Base-by-base conservation (phyloP, 352 stramenopile genomes). In the Phytophthora hybrid region DNA sequence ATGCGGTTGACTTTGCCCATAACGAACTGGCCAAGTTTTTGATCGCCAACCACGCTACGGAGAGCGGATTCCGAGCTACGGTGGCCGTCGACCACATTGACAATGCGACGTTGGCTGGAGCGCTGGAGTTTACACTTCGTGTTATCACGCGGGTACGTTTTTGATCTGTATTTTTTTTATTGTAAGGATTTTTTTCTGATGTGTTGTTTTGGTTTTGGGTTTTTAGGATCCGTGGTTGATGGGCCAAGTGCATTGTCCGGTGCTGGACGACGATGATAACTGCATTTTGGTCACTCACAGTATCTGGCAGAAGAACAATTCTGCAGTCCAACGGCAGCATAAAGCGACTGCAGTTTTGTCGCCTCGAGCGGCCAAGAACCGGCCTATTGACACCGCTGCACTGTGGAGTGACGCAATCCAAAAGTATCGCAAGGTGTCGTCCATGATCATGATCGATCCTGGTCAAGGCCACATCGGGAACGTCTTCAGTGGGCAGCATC, bases 1-100 rank as follows among this genome's bases (percentile, higher is more conserved):
- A 95, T 55, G 89, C 89, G 0, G 80, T 94, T 5, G 80, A 91
- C 70, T 95, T 95, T 66, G 87, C 87, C 0, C 89, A 95, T 69
- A 93, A 93, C 59, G 75, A 91, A 5, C 63, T 95, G 13, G 89
- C 89, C 3, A 81, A 84, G 21, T 92, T 90, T 29, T 64, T 95
- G 0, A 85, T 90, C 51, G 77, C 74, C 0, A 84, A 91, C 54
- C 80, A 92, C 37, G 88, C 84, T 8, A 89, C 80, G 3, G 85
- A 92, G 55, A 90, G 83, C 61, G 88, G 88, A 19, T 88, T 91
- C 39, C 77, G 75, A 19, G 74, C 79, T 4, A 84, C 81, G 3
- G 80, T 91, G 32, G 74, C 85, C 6, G 67, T 89, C 6, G 82
- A 91, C 41, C 78, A 92, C 44, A 87, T 95, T 51, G 85, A 95